Evolutionary conservation across 345 rosid genomes (phyloP).

Genomic region (Cochlearia excelsa): DNA sequence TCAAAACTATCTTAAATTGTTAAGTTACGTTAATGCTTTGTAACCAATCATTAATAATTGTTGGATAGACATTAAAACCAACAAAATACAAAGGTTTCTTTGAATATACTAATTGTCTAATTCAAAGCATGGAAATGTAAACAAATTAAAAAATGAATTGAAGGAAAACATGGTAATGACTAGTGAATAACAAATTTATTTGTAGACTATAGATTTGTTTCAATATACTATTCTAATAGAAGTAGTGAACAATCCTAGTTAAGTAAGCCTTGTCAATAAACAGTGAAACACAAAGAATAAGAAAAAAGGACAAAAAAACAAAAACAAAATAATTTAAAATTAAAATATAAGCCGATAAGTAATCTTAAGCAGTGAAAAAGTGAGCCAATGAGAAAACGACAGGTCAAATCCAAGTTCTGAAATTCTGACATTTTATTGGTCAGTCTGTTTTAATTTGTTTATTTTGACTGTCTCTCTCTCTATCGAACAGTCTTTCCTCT

Average conservation of each 20-base stretch:
- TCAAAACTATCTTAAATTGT: too few relatives aligned
- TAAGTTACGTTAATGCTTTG: too few relatives aligned
- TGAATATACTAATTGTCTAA: too few relatives aligned
- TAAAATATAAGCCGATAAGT: slow-evolving; percentile 11
- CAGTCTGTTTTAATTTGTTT: slow-evolving; percentile 19
- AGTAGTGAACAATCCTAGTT: slow-evolving; percentile 20
- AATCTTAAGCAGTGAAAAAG: neutral
- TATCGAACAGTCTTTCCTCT: neutral
- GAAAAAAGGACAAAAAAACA: slow-evolving; percentile 3
- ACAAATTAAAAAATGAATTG: too few relatives aligned
- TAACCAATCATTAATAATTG: too few relatives aligned
- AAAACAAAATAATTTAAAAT: neutral
- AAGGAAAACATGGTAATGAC: too few relatives aligned
- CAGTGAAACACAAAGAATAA: slow-evolving; percentile 20
- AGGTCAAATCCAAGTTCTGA: slow-evolving; percentile 32
- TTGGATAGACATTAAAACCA: too few relatives aligned
- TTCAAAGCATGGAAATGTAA: too few relatives aligned
- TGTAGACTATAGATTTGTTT: too few relatives aligned
- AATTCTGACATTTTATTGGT: slow-evolving; percentile 32
- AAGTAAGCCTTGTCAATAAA: slow-evolving; percentile 21
- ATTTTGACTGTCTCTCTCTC: slow-evolving; percentile 29
- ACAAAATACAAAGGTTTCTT: neutral
- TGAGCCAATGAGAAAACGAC: slow-evolving; percentile 36
- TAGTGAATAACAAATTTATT: too few relatives aligned
- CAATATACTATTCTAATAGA: too few relatives aligned